Evolutionary conservation across 129 eudicot species (phyloP).

Genomic region (Escallonia herrerae): DNA sequence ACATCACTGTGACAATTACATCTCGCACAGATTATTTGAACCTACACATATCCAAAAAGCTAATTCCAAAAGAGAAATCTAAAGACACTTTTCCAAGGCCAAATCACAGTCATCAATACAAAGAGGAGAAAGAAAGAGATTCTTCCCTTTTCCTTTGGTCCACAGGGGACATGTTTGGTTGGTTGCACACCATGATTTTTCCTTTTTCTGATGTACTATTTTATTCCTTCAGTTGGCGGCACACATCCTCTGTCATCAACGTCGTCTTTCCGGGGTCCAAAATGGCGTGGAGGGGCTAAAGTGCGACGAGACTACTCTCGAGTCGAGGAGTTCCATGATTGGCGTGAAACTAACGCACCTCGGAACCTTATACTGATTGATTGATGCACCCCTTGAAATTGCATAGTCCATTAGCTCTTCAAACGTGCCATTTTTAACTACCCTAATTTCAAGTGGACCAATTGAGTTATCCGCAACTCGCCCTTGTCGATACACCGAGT

Average conservation of each 20-base stretch:
- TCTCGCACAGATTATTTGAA: conserved; percentile 6
- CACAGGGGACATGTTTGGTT: conserved; percentile 10
- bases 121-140: not conserved
- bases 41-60: conserved; percentile 1
- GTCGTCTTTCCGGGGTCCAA: conserved; percentile 64
- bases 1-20: not conserved
- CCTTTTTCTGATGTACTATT: not conserved
- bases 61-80: not conserved
- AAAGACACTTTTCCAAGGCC: conserved; percentile 6
- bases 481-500: conserved; percentile 79
- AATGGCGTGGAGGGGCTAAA: conserved; percentile 58
- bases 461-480: conserved; percentile 71
- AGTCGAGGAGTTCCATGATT: conserved; percentile 61
- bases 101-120: conserved; percentile 4
- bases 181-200: conserved; percentile 1
- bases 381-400: conserved; percentile 77
- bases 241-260: conserved; percentile 9
- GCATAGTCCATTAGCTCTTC: conserved; percentile 95
- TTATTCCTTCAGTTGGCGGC: not conserved
- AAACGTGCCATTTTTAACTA: conserved; percentile 64
- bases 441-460: conserved; percentile 76
- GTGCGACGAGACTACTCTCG: conserved; percentile 60
- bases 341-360: conserved; percentile 66
- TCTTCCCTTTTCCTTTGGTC: not conserved
- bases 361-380: conserved; percentile 79